A percentile compares a stretch with the other conserved stretches of the same genome.
Conservation (phyloP, 2,329 filamentous ascomycete genomes). For the Myriosclerotinia curreyana region DNA sequence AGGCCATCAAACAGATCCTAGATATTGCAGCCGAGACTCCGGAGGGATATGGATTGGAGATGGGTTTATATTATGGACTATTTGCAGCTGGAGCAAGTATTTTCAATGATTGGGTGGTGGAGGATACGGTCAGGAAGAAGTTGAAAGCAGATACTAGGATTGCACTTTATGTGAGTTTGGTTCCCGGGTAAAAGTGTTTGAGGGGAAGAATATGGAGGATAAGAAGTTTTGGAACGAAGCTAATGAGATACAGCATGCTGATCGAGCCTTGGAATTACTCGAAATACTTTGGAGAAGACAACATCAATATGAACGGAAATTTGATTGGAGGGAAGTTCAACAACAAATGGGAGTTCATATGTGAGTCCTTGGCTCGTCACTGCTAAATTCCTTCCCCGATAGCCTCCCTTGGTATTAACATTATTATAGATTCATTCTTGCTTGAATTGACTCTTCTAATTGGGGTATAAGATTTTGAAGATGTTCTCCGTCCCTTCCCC, state of each 20-base stretch:
- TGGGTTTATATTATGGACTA: constrained; percentile 38
- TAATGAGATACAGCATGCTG: constrained; percentile 32
- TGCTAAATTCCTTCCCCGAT: no score
- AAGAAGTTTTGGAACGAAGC: constrained; percentile 8
- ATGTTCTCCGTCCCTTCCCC: not conserved
- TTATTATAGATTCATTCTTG: constrained; percentile 18
- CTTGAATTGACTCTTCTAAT: not conserved
- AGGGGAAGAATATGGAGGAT: not conserved
- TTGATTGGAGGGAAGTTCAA: constrained; percentile 38
- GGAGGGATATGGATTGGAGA: constrained; percentile 37
- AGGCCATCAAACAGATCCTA: constrained; percentile 34
- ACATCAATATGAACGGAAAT: constrained; percentile 35
- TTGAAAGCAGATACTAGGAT: constrained; percentile 34
- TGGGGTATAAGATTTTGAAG: not conserved
- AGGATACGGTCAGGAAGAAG: constrained; percentile 34
- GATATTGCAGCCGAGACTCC: constrained; percentile 37
- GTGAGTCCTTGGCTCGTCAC: constrained; percentile 21
- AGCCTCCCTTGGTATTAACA: constrained; percentile 9
- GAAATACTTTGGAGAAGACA: constrained; percentile 38
- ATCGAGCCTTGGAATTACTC: constrained; percentile 35
- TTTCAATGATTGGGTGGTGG: constrained; percentile 33
- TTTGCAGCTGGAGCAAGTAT: constrained; percentile 37
- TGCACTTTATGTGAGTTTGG: constrained; percentile 36
- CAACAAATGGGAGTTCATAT: constrained; percentile 37
- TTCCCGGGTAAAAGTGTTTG: no score